Evolutionary conservation across 768 basidiomycete species (phyloP).

Genomic region (Sarcodon sp.): DNA sequence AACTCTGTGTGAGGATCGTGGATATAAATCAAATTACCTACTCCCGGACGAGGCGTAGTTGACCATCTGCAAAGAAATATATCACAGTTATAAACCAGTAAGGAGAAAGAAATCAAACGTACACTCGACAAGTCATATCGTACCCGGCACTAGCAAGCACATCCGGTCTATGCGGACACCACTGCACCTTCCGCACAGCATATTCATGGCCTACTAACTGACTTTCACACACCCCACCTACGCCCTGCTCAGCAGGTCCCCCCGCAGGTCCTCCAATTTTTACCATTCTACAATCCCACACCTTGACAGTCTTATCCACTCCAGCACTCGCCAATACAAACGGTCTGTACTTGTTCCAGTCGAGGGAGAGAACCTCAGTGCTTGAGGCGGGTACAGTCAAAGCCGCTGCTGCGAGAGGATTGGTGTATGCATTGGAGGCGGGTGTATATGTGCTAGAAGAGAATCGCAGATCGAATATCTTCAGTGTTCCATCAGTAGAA

Average conservation of each 20-base stretch:
- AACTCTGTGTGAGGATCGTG: constrained; percentile 92
- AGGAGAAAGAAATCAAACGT: constrained; percentile 19
- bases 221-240: constrained; percentile 62
- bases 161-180: constrained; percentile 72
- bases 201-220: constrained; percentile 80
- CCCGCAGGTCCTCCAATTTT: constrained; percentile 31
- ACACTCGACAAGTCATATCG: constrained; percentile 95
- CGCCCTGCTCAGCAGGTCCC: constrained; percentile 24
- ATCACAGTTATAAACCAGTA: background rate
- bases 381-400: constrained; percentile 70
- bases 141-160: constrained; percentile 68
- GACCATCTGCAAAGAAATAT: constrained; percentile 41
- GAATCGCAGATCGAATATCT: constrained; percentile 67
- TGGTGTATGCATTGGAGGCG: constrained; percentile 41
- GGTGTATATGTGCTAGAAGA: constrained; percentile 35
- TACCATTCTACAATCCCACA: constrained; percentile 88
- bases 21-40: constrained; percentile 47
- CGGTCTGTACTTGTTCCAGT: constrained; percentile 91
- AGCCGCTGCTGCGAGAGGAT: constrained; percentile 55
- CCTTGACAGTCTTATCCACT: constrained; percentile 62
- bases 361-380: constrained; percentile 68
- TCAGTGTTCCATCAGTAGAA: constrained; percentile 77
- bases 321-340: constrained; percentile 66
- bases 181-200: constrained; percentile 79
- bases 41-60: constrained; percentile 38